Evolutionary conservation across 164 flowering plant genomes (phyloP).

Genomic region (Berberis vulgaris): DNA sequence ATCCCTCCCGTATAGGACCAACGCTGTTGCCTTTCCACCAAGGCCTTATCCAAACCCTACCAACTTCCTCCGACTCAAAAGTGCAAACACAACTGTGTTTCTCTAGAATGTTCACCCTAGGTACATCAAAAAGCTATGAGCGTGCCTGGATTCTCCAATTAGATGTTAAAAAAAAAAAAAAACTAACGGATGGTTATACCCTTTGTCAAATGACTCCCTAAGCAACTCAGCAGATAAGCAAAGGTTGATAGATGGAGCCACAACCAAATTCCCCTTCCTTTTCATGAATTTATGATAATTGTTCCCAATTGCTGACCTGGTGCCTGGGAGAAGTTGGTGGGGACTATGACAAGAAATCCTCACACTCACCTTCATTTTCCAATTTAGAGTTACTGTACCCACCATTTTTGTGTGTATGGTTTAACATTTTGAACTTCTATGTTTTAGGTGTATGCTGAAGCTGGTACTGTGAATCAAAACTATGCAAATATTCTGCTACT

Average conservation of each 20-base stretch:
- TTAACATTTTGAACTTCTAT: neutral
- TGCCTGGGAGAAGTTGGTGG: neutral
- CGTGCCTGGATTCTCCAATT: too few species aligned
- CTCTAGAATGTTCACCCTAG: too few species aligned
- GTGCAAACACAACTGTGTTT: too few species aligned
- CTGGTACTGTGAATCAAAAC: slow-evolving; percentile 88
- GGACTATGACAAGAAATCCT: neutral
- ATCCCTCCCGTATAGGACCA: too few species aligned
- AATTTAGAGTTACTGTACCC: neutral
- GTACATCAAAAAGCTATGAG: too few species aligned
- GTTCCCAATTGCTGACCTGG: neutral
- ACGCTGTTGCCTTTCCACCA: too few species aligned
- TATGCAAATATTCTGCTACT: slow-evolving; percentile 85
- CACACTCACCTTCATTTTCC: neutral
- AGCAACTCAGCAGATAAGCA: neutral
- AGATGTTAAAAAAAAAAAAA: too few species aligned
- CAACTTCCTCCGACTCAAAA: too few species aligned
- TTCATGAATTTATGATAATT: too few species aligned
- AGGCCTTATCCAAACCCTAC: too few species aligned
- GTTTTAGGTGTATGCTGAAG: slow-evolving; percentile 72
- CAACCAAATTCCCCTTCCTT: neutral
- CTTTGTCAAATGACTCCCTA: neutral
- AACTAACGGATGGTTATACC: too few species aligned
- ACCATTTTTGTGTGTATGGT: neutral
- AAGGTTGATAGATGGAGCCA: neutral